phyloP scores from a whole-genome alignment of 1,284 basidiomycete species.

The Golubevia pallescens region DNA sequence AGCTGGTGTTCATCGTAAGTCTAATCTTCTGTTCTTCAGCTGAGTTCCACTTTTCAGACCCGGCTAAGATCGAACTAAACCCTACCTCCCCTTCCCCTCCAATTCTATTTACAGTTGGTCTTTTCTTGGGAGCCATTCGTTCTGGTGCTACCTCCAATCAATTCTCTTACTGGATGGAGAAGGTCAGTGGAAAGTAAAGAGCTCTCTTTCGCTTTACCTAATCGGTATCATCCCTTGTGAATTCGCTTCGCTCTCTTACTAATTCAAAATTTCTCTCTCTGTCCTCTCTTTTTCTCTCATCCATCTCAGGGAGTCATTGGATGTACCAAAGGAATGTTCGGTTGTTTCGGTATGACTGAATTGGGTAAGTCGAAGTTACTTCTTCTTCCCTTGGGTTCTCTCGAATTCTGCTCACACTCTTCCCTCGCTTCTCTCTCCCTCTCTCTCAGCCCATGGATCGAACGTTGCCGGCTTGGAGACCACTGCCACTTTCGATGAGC shows the following conservation, averaged over 20 bases:
- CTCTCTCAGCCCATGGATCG: slow-evolving; percentile 65
- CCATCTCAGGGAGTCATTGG: slow-evolving; percentile 31
- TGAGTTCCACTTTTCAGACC: not conserved
- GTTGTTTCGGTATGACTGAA: slow-evolving; percentile 64
- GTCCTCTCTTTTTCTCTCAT: too few relatives aligned
- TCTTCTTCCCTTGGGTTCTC: too few relatives aligned
- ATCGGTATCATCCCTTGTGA: too few relatives aligned
- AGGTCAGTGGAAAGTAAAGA: slow-evolving; percentile 9
- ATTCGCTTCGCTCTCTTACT: too few relatives aligned
- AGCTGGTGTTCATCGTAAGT: slow-evolving; percentile 59
- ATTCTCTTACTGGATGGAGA: slow-evolving; percentile 61
- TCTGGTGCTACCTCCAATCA: slow-evolving; percentile 53
- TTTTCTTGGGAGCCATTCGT: slow-evolving; percentile 27
- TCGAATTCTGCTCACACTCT: too few relatives aligned
- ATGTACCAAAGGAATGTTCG: slow-evolving; percentile 46
- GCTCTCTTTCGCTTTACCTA: too few relatives aligned
- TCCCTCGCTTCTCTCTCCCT: not conserved
- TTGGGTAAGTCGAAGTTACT: slow-evolving; percentile 10
- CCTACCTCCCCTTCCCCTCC: not conserved
- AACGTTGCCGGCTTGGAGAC: slow-evolving; percentile 71
- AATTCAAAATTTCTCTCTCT: too few relatives aligned
- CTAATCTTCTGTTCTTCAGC: slow-evolving; percentile 49
- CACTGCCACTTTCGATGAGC: slow-evolving; percentile 69
- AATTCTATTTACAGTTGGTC: not conserved
- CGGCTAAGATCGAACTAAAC: not conserved